These are phyloP conservation scores for Fraxinus floribunda DNA, from an alignment of 305 asterid genomes.

Conservation along the genomic window DNA sequence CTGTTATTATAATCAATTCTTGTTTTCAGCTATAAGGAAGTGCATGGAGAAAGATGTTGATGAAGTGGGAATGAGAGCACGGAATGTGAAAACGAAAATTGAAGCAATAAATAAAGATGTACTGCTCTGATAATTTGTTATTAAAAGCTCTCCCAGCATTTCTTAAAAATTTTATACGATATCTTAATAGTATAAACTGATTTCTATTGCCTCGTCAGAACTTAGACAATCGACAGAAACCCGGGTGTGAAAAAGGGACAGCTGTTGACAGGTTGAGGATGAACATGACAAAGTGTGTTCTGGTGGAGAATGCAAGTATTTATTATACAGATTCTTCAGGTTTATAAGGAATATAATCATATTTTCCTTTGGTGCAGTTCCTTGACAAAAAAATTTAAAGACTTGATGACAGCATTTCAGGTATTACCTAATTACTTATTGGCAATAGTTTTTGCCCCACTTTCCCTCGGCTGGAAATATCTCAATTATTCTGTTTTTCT, in stretches of 20 bases:
- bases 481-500: constrained; percentile 1
- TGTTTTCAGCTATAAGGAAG: constrained; percentile 70
- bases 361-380: constrained; percentile 47
- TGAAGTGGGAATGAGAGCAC: constrained; percentile 80
- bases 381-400: constrained; percentile 67
- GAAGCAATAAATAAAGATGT: constrained; percentile 72
- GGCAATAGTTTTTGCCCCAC: background rate
- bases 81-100: constrained; percentile 60
- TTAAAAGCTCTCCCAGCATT: background rate
- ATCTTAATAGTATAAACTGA: constrained; percentile 6
- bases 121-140: constrained; percentile 23
- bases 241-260: constrained; percentile 82
- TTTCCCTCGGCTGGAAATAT: background rate
- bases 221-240: constrained; percentile 71
- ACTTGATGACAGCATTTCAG: constrained; percentile 81
- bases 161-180: background rate
- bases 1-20: background rate
- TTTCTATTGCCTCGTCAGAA: constrained; percentile 42
- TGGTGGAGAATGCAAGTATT: background rate
- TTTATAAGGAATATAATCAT: constrained; percentile 7
- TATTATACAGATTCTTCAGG: background rate
- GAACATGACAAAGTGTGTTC: constrained; percentile 66
- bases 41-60: constrained; percentile 85
- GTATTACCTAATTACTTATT: constrained; percentile 30
- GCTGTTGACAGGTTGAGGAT: constrained; percentile 83